Percentiles rank a stretch among this genome's conserved stretches.
These are phyloP conservation scores for Neoboletus magnificus DNA, from an alignment of 768 basidiomycete species.

Conservation along the genomic window DNA sequence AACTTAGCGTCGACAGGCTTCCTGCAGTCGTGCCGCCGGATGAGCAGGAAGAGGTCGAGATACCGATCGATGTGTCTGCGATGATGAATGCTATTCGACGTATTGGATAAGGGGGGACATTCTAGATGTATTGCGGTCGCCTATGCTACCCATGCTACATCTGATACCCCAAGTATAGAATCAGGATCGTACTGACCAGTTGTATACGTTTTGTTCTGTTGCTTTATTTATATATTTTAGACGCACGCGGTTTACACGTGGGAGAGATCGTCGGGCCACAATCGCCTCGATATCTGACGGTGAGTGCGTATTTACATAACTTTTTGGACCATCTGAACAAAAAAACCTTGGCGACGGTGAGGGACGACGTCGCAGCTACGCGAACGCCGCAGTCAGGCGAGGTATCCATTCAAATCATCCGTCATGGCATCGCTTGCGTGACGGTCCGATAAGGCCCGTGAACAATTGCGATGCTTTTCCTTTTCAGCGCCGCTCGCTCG, in stretches of 20 bases:
- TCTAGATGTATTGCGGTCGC: too few species aligned
- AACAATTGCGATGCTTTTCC: not conserved
- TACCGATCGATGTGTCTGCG: not conserved
- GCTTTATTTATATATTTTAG: too few species aligned
- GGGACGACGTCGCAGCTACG: not conserved
- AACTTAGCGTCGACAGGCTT: slow-evolving; percentile 32
- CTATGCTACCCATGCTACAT: too few species aligned
- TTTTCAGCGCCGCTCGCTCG: not conserved
- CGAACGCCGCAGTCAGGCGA: too few species aligned
- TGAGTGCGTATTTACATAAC: not conserved
- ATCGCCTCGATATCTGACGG: not conserved
- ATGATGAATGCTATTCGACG: not conserved
- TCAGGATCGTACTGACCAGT: too few species aligned
- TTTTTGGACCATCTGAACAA: not conserved
- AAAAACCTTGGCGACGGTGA: not conserved
- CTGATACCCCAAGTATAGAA: too few species aligned
- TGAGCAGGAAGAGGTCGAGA: not conserved
- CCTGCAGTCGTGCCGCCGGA: slow-evolving; percentile 21
- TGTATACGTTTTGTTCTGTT: too few species aligned
- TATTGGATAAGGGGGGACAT: not conserved
- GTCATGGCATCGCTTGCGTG: too few species aligned
- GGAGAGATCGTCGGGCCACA: not conserved
- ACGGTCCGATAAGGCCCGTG: too few species aligned
- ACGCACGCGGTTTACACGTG: not conserved
- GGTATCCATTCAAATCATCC: too few species aligned